Evolutionary conservation across 2,329 filamentous ascomycete genomes (phyloP).

Genomic region (Annulohypoxylon truncatum): DNA sequence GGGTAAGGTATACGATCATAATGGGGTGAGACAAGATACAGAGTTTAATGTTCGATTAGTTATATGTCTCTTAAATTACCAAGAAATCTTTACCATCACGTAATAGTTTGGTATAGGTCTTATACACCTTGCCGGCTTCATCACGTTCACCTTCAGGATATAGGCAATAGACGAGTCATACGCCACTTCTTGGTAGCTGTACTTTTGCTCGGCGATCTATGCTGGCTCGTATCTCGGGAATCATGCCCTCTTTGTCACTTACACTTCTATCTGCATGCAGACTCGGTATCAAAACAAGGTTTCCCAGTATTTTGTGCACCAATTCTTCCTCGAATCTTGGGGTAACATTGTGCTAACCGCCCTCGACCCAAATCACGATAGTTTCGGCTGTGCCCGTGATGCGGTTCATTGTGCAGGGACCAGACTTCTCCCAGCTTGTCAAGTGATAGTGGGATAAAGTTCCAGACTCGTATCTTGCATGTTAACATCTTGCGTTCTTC

Average conservation of each 20-base stretch:
- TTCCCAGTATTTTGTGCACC: not conserved
- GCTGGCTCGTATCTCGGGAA: not conserved
- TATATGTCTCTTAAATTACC: not conserved
- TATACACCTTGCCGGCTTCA: not conserved
- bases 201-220: not conserved
- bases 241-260: not conserved
- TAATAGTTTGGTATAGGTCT: not conserved
- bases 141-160: not conserved
- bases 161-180: not conserved
- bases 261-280: constrained; percentile 6
- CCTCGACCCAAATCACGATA: not conserved
- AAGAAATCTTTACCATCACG: not conserved
- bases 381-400: not conserved
- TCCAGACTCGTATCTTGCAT: constrained; percentile 33
- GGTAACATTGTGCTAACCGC: constrained; percentile 7
- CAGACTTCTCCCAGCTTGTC: not conserved
- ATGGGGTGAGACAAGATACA: not conserved
- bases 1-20: not conserved
- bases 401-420: constrained; percentile 16
- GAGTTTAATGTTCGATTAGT: not conserved
- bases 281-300: not conserved
- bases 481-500: not conserved
- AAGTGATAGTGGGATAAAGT: constrained; percentile 16
- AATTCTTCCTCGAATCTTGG: not conserved
- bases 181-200: not conserved